Evolutionary conservation across 208 protist species (phyloP).

Genomic region (Leishmania arabica): DNA sequence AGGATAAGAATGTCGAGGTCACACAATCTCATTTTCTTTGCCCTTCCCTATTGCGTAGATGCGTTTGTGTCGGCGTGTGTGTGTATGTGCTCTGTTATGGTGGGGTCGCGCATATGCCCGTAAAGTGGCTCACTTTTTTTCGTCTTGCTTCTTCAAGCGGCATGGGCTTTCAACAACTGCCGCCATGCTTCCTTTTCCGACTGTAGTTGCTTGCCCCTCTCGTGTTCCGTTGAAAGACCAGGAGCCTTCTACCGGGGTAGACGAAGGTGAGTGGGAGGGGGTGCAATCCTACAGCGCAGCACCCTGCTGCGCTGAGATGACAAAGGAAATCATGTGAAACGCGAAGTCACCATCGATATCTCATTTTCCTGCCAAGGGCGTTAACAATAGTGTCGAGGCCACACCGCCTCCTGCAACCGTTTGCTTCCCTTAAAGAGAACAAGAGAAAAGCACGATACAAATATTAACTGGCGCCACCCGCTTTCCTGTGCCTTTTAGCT

Average conservation of each 20-base stretch:
- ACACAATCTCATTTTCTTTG: background rate
- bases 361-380: background rate
- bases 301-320: background rate
- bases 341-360: slow-evolving; percentile 1
- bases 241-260: background rate
- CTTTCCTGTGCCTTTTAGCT: background rate
- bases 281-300: background rate
- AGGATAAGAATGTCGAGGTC: too few relatives aligned
- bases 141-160: background rate
- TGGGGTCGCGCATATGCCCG: background rate
- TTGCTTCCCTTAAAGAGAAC: background rate
- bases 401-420: background rate
- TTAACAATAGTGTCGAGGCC: background rate
- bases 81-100: background rate
- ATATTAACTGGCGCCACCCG: background rate
- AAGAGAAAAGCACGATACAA: background rate
- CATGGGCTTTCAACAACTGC: slow-evolving; percentile 1
- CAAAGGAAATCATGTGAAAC: background rate
- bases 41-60: background rate
- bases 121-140: background rate
- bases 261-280: background rate
- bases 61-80: background rate
- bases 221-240: slow-evolving; percentile 1
- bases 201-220: slow-evolving; percentile 10
- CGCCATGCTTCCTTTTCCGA: background rate